These are phyloP conservation scores for Fusarium setosum DNA, from an alignment of 2,329 filamentous ascomycete species.

Conservation along the genomic window DNA sequence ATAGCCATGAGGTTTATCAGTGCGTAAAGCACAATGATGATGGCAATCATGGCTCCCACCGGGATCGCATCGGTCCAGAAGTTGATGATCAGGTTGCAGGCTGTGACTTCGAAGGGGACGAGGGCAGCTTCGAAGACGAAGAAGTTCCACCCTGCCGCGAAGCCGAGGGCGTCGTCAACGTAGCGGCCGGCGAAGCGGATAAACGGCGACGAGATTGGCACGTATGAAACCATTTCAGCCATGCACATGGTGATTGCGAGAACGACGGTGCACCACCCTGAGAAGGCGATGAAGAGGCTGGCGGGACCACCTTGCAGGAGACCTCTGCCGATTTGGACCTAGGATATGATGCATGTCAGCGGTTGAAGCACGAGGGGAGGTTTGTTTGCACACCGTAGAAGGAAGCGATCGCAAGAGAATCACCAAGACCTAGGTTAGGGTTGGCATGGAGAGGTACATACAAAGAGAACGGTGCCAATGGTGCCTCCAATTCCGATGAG, in stretches of 20 bases:
- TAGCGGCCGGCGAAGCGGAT: neutral
- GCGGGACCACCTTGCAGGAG: neutral
- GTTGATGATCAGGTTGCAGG: neutral
- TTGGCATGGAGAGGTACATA: too few relatives aligned
- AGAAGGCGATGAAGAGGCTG: neutral
- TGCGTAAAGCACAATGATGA: neutral
- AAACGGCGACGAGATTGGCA: neutral
- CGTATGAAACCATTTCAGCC: neutral
- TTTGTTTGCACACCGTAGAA: too few relatives aligned
- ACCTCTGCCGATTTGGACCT: neutral
- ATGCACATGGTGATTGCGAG: neutral
- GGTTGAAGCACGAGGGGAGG: too few relatives aligned
- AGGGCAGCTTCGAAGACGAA: neutral
- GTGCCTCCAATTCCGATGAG: slow-evolving; percentile 73
- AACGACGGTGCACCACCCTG: neutral
- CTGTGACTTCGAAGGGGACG: neutral
- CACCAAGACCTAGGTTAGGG: too few relatives aligned
- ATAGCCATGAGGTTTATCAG: too few relatives aligned
- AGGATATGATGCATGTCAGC: too few relatives aligned
- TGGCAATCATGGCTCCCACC: neutral
- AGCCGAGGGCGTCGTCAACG: neutral
- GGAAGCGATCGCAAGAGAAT: too few relatives aligned
- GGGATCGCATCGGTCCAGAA: neutral
- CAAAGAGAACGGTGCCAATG: slow-evolving; percentile 71
- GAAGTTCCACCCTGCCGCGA: neutral